These are phyloP conservation scores for Juncus inflexus DNA, from an alignment of 176 grass and related monocot species.

Conservation along the genomic window DNA sequence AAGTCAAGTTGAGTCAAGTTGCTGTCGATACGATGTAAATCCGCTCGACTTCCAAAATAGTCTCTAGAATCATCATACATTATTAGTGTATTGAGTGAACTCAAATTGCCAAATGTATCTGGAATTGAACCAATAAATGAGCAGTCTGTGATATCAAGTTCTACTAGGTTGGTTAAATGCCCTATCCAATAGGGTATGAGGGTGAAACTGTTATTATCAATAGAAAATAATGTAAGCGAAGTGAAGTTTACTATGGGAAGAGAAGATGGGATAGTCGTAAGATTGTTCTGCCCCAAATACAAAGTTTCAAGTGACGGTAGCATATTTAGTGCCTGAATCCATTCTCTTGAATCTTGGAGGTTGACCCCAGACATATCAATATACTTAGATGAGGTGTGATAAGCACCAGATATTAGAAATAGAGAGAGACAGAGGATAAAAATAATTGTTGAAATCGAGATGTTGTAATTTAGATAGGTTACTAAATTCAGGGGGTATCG, in stretches of 20 bases:
- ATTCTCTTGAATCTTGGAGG: neutral
- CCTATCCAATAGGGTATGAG: neutral
- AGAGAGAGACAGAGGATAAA: neutral
- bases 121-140: neutral
- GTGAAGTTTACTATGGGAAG: neutral
- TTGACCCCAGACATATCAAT: conserved; percentile 2
- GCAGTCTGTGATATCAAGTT: neutral
- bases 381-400: neutral
- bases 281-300: neutral
- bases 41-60: too few relatives aligned
- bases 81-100: neutral
- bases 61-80: too few relatives aligned
- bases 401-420: neutral
- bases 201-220: neutral
- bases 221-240: neutral
- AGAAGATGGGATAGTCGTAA: neutral
- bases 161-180: neutral
- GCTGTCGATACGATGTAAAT: too few relatives aligned
- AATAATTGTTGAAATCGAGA: conserved; percentile 13
- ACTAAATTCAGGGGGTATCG: conserved; percentile 15
- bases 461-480: conserved; percentile 30
- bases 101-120: neutral
- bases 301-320: neutral
- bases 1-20: too few relatives aligned
- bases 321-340: neutral